Evolutionary conservation across 768 basidiomycete species (phyloP), one percentile per base, ranked within the genome.

Genomic region (Suillus fuscotomentosus): DNA sequence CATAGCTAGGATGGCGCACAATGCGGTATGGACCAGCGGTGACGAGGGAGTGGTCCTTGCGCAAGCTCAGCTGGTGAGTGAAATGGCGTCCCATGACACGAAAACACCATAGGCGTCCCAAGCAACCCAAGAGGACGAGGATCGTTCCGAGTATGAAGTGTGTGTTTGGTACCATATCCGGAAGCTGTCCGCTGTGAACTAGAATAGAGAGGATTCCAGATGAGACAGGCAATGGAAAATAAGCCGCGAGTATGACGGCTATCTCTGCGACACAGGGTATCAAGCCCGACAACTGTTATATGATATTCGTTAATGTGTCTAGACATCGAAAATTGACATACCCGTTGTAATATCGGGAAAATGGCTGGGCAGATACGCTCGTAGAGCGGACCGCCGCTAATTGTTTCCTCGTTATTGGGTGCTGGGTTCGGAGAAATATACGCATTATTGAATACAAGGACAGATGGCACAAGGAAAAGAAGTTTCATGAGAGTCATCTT

Each of bases 51-150:
- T 79, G 79, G 3, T 71, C 63, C 24, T 69, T 69, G 2, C 70
- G 70, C 20, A 80, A 63, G 22, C 71, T 69, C 2, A 78, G 76
- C 4, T 78, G 68, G 61, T 76, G 76, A 0, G 78, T 79, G 65
- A 79, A 79, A 42, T 77, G 69, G 3, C 65, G 64, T 2, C 78
- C 78, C 39, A 79, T 67, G 10, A 69, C 57, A 45, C 67, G 71
- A 69, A 72, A 79, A 64, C 77, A 79, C 75, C 75, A 73, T 9
- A 77, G 48, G 20, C 83, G 80, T 3, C 83, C 66, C 6, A 71
- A 43, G 4, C 70, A 60, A 4, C 80, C 81, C 43, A 68, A 59
- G 7, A 72, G 24, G 4, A 70, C 69, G 17, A 77, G 10, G 38
- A 71, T 15, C 11, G 72, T 63, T 10, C 81, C 78, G 14, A 72